Evolutionary conservation across 2,329 filamentous ascomycete species (phyloP), one percentile per base, ranked within the genome.

Genomic region (Pestalotiopsis sp.): DNA sequence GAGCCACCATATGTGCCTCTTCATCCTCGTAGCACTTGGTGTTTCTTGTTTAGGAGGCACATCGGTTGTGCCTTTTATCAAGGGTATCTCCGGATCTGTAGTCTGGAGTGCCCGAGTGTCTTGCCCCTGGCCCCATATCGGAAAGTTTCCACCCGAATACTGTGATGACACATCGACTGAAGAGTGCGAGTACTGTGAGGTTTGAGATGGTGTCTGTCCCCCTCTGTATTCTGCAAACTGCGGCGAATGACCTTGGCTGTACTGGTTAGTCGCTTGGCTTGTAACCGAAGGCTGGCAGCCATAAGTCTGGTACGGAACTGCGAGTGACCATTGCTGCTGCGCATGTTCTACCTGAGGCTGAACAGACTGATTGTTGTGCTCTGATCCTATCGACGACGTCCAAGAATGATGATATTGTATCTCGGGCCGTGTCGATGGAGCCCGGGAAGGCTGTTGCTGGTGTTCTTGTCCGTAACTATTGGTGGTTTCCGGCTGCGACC

Each of bases 1-100:
- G 13, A 67, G n/a, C 71, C 71, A 73, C 69, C 71, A 72, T 45
- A 71, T 72, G 14, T 68, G 57, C 25, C 57, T 71, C 31, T 6
- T 36, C 0, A 36, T 14, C 27, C 6, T 12, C 11, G 20, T 17
- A 13, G 11, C 12, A 59, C 4, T 36, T 23, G 25, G 57, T 23
- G 57, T 14, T 23, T 14, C n/a, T 13, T 14, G 23, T 27, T 36
- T 59, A 12, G 25, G 23, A 4, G 23, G n/a, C 31, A 31, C 0
- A 13, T 23, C 9, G 13, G 36, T n/a, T 14, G 31, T 38, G 5
- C 58, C 65, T 57, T 72, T 72, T 52, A 65, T 59, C 61, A 65
- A 68, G 13, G 69, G 70, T 23, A 67, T 39, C 49, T 58, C 66
- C n/a, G 64, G 39, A 31, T 38, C 67, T 20, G 6, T 25, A 9